Evolutionary conservation across 345 rosid genomes (phyloP).

Genomic region (Citrus trifoliata): DNA sequence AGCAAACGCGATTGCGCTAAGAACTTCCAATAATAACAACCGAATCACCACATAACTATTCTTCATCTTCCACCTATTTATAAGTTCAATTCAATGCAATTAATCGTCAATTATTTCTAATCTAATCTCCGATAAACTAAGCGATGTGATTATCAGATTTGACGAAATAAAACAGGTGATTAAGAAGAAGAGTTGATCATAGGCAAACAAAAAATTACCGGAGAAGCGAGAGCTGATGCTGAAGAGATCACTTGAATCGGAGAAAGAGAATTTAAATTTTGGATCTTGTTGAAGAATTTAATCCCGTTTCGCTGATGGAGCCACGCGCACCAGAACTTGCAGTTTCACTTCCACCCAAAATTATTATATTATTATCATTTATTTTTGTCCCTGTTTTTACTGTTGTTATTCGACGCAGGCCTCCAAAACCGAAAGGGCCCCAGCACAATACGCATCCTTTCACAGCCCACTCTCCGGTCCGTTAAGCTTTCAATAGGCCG

Average conservation of each 20-base stretch:
- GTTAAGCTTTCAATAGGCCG: no score
- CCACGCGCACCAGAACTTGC: neutral
- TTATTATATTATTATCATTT: neutral
- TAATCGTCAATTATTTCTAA: neutral
- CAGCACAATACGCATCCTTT: no score
- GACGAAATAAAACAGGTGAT: neutral
- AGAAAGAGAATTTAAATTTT: neutral
- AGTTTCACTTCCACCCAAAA: neutral
- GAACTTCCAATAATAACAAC: conserved; percentile 25
- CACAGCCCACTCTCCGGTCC: no score
- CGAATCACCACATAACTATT: conserved; percentile 14
- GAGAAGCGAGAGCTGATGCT: no score
- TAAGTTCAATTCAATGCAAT: neutral
- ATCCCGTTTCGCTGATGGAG: neutral
- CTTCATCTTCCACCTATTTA: conserved; percentile 24
- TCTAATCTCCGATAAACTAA: neutral
- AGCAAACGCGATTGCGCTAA: conserved; percentile 34
- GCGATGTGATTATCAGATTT: neutral
- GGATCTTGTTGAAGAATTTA: neutral
- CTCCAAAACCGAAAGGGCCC: neutral
- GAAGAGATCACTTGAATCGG: no score
- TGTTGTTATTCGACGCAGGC: no score
- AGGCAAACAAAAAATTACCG: neutral
- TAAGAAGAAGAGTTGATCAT: neutral
- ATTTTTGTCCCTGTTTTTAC: neutral